Base-by-base conservation (phyloP, 2,329 filamentous ascomycete genomes). In the Microcyclosporella mali region DNA sequence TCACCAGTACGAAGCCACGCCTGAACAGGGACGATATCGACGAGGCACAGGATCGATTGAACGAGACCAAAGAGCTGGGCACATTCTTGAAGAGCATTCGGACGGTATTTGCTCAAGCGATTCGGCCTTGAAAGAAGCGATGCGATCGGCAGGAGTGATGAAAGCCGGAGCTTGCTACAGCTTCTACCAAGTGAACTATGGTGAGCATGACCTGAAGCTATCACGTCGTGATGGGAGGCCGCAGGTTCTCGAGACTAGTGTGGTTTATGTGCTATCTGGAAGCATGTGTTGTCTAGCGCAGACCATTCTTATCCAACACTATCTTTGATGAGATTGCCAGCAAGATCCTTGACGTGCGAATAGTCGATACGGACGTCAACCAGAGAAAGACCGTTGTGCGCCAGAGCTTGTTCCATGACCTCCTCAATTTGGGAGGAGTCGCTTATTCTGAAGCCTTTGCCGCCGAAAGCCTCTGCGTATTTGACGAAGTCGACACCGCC, bases 41-140 rank as follows among this genome's bases (percentile, higher is more conserved):
- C 41, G 75, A 76, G 61, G 82, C 92, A 36, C 65, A 89, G 42
- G 85, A 94, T 51, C 74, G 75, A 59, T 74, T 95, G 45, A 94
- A 94, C 59, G 88, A 95, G 71, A 78, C 75, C 37, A 74, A 85
- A 55, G 84, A 89, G 61, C 62, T 94, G 58, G 78, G 77, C 3
- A 70, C 75, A 31, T 73, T 92, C 61, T 67, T 92, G 45, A 92
- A 90, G 70, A 84, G 82, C 2, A 92, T 94, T 85, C 74, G 86
- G 53, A 81, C 84, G 64, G 61, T 90, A 44, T 90, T 92, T 67
- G 68, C 74, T 3, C 73, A 76, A 40, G 70, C 67, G 6, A 25
- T 25, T 9, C 21, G 21, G 21, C 21, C 21, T 6, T 25, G 21
- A 25, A 9, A 25, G 4, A 9, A 18, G 33, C 33, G n/a, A 14